Evolutionary conservation across 169 alveolate species (phyloP), one percentile per base, ranked within the genome.

Genomic region (Plasmodium malariae): DNA sequence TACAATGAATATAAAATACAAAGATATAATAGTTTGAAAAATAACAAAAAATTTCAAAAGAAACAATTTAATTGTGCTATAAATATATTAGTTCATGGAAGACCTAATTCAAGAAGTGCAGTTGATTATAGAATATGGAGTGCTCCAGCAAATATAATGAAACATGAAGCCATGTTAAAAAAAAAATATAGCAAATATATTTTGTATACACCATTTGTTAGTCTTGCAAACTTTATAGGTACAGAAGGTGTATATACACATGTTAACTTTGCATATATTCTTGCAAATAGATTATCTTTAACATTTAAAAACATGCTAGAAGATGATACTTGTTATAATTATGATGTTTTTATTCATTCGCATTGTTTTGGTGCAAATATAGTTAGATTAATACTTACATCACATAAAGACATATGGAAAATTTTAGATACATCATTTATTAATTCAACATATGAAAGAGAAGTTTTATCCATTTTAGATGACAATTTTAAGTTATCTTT

Each of bases 51-150:
- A 17, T 68, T 69, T 34, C 43, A 51, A 69, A 65, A 43, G 40
- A 85, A 85, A 24, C 85, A 85, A 48, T 69, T 43, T 62, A 28
- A 55, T 26, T 85, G 92, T 54, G 92, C 87, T 0, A 9, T 69
- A 3, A 45, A 43, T 55, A 1, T 85, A 24, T 69, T 85, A 7
- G 9, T 51, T 48, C 92, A 85, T 85, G 92, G 92, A 19, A 54
- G 92, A 24, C 92, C 92, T 4, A 65, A 85, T 70, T 43, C 87
- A 43, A 37, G 63, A 55, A 24, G 40, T 11, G 0, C 68, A 2
- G 14, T 37, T 43, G 92, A 85, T 85, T 69, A 54, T 60, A 85
- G 49, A 57, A 69, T 85, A 55, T 85, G 92, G 92, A 85, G 92
- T 85, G 65, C 76, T 19, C 63, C 17, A 17, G 69, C 68, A 21